phyloP scores from a whole-genome alignment of 2,329 filamentous ascomycete species.

The Akanthomyces lecanii region DNA sequence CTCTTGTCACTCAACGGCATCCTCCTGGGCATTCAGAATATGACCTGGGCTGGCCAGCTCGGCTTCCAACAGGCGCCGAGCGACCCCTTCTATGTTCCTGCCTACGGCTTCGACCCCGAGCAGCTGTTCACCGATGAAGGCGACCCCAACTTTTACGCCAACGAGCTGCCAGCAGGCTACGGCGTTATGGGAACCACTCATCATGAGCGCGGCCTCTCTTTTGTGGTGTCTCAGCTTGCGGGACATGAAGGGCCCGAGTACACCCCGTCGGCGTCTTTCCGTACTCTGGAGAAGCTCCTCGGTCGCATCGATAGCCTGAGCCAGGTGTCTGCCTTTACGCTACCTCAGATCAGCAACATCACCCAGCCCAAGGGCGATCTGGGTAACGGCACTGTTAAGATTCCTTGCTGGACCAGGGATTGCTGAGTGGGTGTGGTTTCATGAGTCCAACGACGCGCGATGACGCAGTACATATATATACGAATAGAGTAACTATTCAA shows the following conservation, averaged over 20 bases:
- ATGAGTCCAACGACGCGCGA: background rate
- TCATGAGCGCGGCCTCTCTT: constrained; percentile 73
- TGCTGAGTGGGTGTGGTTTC: background rate
- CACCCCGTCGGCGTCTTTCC: constrained; percentile 62
- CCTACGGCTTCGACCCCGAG: constrained; percentile 18
- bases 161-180: constrained; percentile 49
- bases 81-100: constrained; percentile 64
- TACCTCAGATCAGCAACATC: constrained; percentile 21
- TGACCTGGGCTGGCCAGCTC: constrained; percentile 70
- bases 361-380: constrained; percentile 20
- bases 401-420: constrained; percentile 31
- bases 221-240: constrained; percentile 56
- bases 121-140: constrained; percentile 40
- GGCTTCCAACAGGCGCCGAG: constrained; percentile 62
- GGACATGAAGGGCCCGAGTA: constrained; percentile 71
- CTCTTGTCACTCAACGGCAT: constrained; percentile 66
- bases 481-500: background rate
- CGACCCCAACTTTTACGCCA: constrained; percentile 30
- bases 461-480: background rate
- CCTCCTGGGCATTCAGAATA: constrained; percentile 70
- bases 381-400: constrained; percentile 24
- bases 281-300: constrained; percentile 71
- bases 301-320: constrained; percentile 60
- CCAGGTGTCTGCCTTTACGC: constrained; percentile 36
- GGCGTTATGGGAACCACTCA: constrained; percentile 67